A percentile compares a stretch with the other conserved stretches of the same genome.
These are phyloP conservation scores for Blastomyces gilchristii DNA, from an alignment of 2,329 filamentous ascomycete genomes.

Conservation along the genomic window DNA sequence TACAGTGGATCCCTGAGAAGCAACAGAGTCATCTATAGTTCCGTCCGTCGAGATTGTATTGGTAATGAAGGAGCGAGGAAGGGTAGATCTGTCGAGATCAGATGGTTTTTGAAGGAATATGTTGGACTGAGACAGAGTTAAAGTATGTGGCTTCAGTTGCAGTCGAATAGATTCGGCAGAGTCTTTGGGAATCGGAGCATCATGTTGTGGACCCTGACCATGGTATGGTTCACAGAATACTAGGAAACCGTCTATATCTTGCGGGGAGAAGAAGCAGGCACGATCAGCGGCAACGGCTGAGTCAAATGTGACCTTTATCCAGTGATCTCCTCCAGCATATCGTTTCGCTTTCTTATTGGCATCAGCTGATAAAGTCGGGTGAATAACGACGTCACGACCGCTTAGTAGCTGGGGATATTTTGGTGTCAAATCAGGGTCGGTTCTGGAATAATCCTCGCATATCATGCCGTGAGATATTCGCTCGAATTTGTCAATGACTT, in stretches of 20 bases:
- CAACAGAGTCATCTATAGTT: slow-evolving; percentile 6
- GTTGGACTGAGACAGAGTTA: slow-evolving; percentile 29
- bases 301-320: slow-evolving; percentile 82
- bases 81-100: slow-evolving; percentile 27
- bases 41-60: slow-evolving; percentile 26
- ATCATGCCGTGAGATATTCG: slow-evolving; percentile 67
- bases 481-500: slow-evolving; percentile 81
- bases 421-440: slow-evolving; percentile 60
- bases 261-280: slow-evolving; percentile 59
- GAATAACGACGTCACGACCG: slow-evolving; percentile 60
- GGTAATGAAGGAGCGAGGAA: slow-evolving; percentile 33
- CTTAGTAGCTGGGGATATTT: slow-evolving; percentile 64
- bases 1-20: slow-evolving; percentile 28
- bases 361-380: slow-evolving; percentile 56
- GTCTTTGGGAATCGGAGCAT: slow-evolving; percentile 51
- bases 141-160: slow-evolving; percentile 24
- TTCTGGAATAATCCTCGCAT: slow-evolving; percentile 86
- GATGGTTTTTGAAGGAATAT: slow-evolving; percentile 24
- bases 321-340: slow-evolving; percentile 76
- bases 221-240: slow-evolving; percentile 63
- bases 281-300: slow-evolving; percentile 60
- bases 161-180: slow-evolving; percentile 20
- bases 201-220: slow-evolving; percentile 52
- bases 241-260: slow-evolving; percentile 58
- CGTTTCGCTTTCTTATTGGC: slow-evolving; percentile 71